Conservation (phyloP, 805 yeast genomes). For the Isabelozyma pseudorhagii region DNA sequence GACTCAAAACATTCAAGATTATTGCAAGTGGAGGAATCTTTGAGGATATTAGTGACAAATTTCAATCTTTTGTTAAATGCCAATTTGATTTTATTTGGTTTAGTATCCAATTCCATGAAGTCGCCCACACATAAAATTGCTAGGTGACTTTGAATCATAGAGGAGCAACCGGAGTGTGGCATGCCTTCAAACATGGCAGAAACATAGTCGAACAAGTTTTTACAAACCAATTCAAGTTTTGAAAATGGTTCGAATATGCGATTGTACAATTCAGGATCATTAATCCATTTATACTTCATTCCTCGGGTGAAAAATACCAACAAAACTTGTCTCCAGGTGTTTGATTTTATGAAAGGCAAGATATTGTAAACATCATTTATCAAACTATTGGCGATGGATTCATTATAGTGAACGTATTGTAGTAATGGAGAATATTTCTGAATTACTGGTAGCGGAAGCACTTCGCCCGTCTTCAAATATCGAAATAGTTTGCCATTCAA, state of each 20-base stretch:
- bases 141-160: constrained; percentile 30
- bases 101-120: constrained; percentile 25
- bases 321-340: constrained; percentile 34
- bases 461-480: constrained; percentile 19
- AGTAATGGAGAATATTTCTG: constrained; percentile 33
- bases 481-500: constrained; percentile 21
- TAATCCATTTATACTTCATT: constrained; percentile 33
- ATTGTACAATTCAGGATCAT: constrained; percentile 35
- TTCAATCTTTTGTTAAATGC: constrained; percentile 36
- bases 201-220: constrained; percentile 30
- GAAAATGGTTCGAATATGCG: constrained; percentile 16
- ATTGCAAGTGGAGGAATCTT: constrained; percentile 22
- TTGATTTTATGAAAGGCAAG: constrained; percentile 26
- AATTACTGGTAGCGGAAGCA: constrained; percentile 22
- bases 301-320: constrained; percentile 27
- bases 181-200: constrained; percentile 27
- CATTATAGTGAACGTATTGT: constrained; percentile 27
- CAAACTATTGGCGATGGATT: constrained; percentile 17
- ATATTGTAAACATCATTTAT: constrained; percentile 18
- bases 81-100: constrained; percentile 27
- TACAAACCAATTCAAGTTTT: constrained; percentile 21
- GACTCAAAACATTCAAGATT: constrained; percentile 34
- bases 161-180: constrained; percentile 10
- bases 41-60: constrained; percentile 24
- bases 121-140: constrained; percentile 32